phyloP scores from a whole-genome alignment of 169 alveolate species.

The Toxoplasma gondii region DNA sequence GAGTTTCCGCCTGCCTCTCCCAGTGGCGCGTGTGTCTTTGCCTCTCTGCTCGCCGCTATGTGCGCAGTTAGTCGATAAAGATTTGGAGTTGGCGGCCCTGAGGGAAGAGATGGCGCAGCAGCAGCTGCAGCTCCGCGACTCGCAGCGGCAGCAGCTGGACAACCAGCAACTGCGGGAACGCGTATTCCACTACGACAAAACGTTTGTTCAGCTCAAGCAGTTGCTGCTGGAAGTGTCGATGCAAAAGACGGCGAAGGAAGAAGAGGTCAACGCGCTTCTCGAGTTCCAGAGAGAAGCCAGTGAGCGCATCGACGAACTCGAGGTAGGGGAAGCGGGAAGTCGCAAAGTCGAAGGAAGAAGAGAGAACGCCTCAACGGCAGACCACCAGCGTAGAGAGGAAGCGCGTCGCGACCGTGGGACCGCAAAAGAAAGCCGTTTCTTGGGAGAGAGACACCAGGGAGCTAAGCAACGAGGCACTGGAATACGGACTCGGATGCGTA shows the following conservation, averaged over 20 bases:
- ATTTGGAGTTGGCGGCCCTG: not conserved
- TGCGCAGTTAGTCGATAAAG: slow-evolving; percentile 12
- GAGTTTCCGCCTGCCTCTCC: too few relatives aligned
- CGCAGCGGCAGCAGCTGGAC: slow-evolving; percentile 27
- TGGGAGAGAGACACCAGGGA: too few relatives aligned
- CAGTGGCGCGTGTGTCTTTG: not conserved
- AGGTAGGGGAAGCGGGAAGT: not conserved
- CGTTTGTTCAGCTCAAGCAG: slow-evolving; percentile 36
- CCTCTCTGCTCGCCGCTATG: not conserved
- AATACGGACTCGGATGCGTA: too few relatives aligned
- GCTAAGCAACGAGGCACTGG: too few relatives aligned
- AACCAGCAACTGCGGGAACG: slow-evolving; percentile 2
- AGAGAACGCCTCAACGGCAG: too few relatives aligned
- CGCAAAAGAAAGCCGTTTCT: too few relatives aligned
- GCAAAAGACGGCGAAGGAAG: not conserved
- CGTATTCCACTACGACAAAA: slow-evolving; percentile 5
- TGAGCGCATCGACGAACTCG: not conserved
- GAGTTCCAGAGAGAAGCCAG: not conserved
- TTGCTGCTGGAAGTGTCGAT: not conserved
- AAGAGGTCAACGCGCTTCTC: not conserved
- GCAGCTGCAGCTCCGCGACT: not conserved
- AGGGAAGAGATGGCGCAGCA: slow-evolving; percentile 11
- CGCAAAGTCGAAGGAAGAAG: too few relatives aligned
- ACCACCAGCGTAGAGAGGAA: too few relatives aligned
- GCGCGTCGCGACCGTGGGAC: too few relatives aligned